Evolutionary conservation across 2,329 filamentous ascomycete species (phyloP), one percentile per base, ranked within the genome.

Genomic region (Zopfia rhizophila): DNA sequence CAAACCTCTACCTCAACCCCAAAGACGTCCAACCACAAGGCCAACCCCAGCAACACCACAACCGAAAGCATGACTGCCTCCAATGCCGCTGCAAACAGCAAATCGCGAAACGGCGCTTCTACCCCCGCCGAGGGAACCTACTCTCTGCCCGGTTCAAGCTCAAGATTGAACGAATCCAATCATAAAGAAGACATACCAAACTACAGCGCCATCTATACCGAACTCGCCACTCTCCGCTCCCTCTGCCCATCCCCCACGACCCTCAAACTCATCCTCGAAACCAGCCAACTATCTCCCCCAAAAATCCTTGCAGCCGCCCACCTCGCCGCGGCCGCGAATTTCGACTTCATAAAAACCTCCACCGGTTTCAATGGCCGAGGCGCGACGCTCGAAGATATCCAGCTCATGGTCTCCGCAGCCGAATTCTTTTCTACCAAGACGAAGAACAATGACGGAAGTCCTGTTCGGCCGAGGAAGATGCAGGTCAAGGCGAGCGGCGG

Each of bases 401-500:
- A 73, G 36, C 61, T 82, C 19, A 85, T 85, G 82, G 72, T 75
- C 10, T 72, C 73, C 7, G 75, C 74, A 3, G 77, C 76, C 8
- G 74, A 78, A 53, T 67, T 67, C 24, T 56, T 80, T n/a, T 72
- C 56, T 19, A 70, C 44, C 53, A 64, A 52, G 56, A 65, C 37
- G 57, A 27, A 46, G 24, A 48, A 39, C 23, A 62, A 58, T 32
- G 48, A 46, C 12, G 58, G 58, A 2, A 45, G 39, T 24, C 55
- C 55, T 2, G 48, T 58, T n/a, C 21, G 45, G 21, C 32, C 53
- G 8, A 58, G 55, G 44, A 60, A 62, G 52, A 78, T 80, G 70
- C 69, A 76, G 42, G 80, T 85, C 32, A 85, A 85, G 66, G 83
- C 83, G 6, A 82, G 78, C 48, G 83, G 83, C 3, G 83, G 82